Percentiles rank a stretch among this genome's conserved stretches.
Evolutionary conservation across 345 rosid genomes (phyloP).

Genomic region (Euphorbia pulcherrima): DNA sequence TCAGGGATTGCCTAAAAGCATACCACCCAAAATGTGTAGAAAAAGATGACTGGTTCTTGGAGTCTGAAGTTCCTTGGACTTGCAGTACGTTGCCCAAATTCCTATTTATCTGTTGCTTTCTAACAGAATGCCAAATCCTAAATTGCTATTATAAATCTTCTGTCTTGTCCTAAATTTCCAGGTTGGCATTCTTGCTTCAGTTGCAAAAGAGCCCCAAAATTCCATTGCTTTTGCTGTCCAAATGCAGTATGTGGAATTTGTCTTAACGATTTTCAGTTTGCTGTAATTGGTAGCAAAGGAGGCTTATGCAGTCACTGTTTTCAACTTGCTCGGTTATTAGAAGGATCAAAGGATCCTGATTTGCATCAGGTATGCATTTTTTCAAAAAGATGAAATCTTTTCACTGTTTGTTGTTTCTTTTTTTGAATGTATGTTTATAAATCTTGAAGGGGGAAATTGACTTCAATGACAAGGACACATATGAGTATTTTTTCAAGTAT

Average conservation of each 20-base stretch:
- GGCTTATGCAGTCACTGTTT: conserved; percentile 46
- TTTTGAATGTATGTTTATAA: not conserved
- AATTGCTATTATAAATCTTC: not conserved
- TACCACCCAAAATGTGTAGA: conserved; percentile 43
- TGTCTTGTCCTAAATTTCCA: conserved; percentile 23
- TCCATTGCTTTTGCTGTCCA: conserved; percentile 51
- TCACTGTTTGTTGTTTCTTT: conserved; percentile 6
- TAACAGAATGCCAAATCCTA: too few species aligned
- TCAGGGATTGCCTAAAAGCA: conserved; percentile 47
- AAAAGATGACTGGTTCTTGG: conserved; percentile 32
- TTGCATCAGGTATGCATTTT: conserved; percentile 32
- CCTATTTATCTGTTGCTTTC: not conserved
- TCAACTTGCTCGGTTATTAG: conserved; percentile 35
- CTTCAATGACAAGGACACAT: conserved; percentile 34
- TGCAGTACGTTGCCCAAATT: conserved; percentile 36
- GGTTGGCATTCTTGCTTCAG: conserved; percentile 46
- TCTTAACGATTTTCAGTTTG: conserved; percentile 30
- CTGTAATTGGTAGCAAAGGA: conserved; percentile 16
- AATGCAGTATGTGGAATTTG: conserved; percentile 45
- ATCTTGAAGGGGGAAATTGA: conserved; percentile 38
- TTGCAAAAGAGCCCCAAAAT: conserved; percentile 41
- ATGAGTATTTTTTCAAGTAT: conserved; percentile 36
- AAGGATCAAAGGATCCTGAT: conserved; percentile 37
- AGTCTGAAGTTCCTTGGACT: conserved; percentile 28
- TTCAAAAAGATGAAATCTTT: not conserved